phyloP scores from a whole-genome alignment of 73 alveolate genomes.

The Breviolum minutum region DNA sequence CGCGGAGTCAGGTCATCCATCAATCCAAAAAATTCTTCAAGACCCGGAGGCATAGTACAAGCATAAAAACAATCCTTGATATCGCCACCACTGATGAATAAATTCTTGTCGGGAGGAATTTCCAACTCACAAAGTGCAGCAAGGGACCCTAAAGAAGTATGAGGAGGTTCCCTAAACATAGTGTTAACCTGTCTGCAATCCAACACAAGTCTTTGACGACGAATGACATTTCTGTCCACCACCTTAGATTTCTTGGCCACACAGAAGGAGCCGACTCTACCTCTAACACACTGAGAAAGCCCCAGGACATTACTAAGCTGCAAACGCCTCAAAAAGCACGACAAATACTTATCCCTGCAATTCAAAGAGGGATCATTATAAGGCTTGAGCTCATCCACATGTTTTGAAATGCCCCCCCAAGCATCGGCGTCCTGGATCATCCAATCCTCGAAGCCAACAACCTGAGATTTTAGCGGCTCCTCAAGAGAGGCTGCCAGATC shows the following conservation, averaged over 20 bases:
- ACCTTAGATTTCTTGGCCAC: constrained; percentile 23
- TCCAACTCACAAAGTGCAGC: background rate
- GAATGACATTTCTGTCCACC: background rate
- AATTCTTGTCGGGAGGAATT: background rate
- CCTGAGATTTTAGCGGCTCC: background rate
- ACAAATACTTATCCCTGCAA: background rate
- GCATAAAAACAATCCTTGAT: constrained; percentile 26
- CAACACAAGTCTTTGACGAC: background rate
- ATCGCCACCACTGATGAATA: background rate
- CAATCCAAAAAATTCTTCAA: background rate
- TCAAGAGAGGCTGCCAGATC: background rate
- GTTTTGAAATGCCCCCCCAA: background rate
- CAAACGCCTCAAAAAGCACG: background rate
- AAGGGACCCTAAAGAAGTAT: background rate
- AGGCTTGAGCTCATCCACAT: background rate
- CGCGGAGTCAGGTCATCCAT: background rate
- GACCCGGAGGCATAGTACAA: background rate
- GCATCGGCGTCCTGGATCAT: constrained; percentile 20
- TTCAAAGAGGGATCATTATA: background rate
- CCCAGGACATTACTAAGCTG: background rate
- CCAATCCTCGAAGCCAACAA: background rate
- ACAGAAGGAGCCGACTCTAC: constrained; percentile 8
- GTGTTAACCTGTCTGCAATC: constrained; percentile 22
- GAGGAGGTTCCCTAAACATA: background rate
- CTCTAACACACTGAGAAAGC: background rate